These are phyloP conservation scores for Lecanicillium sp. DNA, from an alignment of 2,329 filamentous ascomycete species.

Conservation along the genomic window DNA sequence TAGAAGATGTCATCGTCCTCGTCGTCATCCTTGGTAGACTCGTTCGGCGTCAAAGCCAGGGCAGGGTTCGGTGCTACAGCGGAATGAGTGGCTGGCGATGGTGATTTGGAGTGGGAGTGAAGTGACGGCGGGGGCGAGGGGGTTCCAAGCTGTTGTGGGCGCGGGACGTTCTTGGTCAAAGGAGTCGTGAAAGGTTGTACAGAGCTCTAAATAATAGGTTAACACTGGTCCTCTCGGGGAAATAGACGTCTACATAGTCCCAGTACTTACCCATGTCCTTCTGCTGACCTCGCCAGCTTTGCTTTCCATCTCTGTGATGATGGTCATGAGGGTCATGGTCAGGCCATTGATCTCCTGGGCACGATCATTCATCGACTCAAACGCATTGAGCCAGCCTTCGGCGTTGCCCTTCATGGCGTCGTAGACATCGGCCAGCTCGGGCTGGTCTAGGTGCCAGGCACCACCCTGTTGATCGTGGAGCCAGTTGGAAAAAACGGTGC, in stretches of 20 bases:
- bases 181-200: conserved; percentile 5
- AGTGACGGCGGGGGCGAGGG: conserved; percentile 4
- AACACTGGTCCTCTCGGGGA: too few species aligned
- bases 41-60: conserved; percentile 5
- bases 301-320: conserved; percentile 79
- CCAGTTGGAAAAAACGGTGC: conserved; percentile 69
- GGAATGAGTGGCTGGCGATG: not conserved
- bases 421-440: conserved; percentile 63
- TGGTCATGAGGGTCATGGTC: conserved; percentile 64
- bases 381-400: conserved; percentile 79
- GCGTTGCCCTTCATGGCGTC: conserved; percentile 89
- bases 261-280: conserved; percentile 57
- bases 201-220: conserved; percentile 1
- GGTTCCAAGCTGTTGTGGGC: not conserved
- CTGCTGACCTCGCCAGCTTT: conserved; percentile 78
- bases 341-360: conserved; percentile 62
- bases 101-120: conserved; percentile 4
- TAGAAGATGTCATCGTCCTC: conserved; percentile 7
- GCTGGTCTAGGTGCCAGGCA: conserved; percentile 53
- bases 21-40: conserved; percentile 5
- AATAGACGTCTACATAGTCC: too few species aligned
- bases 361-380: conserved; percentile 67
- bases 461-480: conserved; percentile 58
- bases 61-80: not conserved
- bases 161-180: not conserved